These are phyloP conservation scores for Lentinus tigrinus DNA, from an alignment of 768 basidiomycete genomes.

Conservation along the genomic window DNA sequence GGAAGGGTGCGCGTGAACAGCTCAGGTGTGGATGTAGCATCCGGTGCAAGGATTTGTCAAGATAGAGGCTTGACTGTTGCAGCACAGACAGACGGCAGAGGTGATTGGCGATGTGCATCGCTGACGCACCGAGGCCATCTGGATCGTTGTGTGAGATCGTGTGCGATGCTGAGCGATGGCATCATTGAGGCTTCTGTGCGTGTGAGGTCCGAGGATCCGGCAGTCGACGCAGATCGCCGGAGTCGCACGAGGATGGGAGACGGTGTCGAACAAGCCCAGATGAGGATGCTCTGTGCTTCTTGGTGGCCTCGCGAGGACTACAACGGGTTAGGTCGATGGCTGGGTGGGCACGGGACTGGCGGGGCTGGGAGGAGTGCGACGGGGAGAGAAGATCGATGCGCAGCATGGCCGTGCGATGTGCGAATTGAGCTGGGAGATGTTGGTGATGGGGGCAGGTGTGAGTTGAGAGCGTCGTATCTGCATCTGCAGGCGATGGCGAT, in stretches of 20 bases:
- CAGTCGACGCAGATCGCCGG: constrained; percentile 11
- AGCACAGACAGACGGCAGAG: no score
- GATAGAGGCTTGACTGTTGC: no score
- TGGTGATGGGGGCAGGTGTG: neutral
- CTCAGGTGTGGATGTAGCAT: no score
- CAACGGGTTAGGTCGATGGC: constrained; percentile 1
- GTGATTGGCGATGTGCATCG: neutral
- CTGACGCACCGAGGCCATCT: neutral
- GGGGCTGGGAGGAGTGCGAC: constrained; percentile 4
- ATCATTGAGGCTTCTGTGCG: constrained; percentile 1
- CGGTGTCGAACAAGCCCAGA: neutral
- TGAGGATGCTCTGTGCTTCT: neutral
- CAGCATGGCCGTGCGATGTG: constrained; percentile 5
- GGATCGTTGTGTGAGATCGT: neutral
- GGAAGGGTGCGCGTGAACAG: no score
- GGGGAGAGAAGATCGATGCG: constrained; percentile 1
- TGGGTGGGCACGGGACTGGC: constrained; percentile 9
- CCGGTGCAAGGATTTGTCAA: no score
- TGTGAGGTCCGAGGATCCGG: constrained; percentile 9
- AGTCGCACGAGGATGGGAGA: neutral
- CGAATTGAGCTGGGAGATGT: constrained; percentile 1
- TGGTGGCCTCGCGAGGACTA: constrained; percentile 2
- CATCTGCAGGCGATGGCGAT: neutral
- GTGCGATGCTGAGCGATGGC: neutral
- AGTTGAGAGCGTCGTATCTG: neutral